A percentile compares a stretch with the other conserved stretches of the same genome.
These are phyloP conservation scores for Nigrospora osmanthi DNA, from an alignment of 2,329 filamentous ascomycete genomes.

Conservation along the genomic window DNA sequence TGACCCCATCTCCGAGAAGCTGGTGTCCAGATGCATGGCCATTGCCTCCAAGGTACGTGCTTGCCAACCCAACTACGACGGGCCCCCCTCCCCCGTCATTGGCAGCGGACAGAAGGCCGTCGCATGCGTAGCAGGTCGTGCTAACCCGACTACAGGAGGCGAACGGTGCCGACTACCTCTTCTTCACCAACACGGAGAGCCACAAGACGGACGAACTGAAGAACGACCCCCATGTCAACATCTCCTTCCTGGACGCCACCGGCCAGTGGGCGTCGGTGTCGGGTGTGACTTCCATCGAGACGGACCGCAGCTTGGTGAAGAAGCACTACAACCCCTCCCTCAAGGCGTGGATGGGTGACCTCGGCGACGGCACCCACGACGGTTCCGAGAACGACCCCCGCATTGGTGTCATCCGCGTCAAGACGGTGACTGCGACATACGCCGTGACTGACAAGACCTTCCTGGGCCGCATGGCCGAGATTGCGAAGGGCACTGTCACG, in stretches of 20 bases:
- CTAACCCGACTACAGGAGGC: constrained; percentile 47
- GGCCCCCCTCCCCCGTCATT: too few species aligned
- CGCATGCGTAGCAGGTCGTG: neutral
- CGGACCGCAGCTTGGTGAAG: constrained; percentile 58
- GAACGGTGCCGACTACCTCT: constrained; percentile 74
- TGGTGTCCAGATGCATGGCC: constrained; percentile 82
- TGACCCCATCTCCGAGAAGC: constrained; percentile 52
- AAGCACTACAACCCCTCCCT: constrained; percentile 69
- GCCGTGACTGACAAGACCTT: constrained; percentile 55
- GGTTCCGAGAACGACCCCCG: constrained; percentile 75
- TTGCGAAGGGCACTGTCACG: constrained; percentile 68
- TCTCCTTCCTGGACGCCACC: constrained; percentile 67
- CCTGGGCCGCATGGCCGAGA: constrained; percentile 57
- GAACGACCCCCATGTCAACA: constrained; percentile 66
- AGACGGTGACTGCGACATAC: constrained; percentile 66
- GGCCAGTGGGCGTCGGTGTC: constrained; percentile 85
- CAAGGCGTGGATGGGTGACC: constrained; percentile 81
- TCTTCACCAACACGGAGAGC: constrained; percentile 87
- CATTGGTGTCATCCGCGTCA: constrained; percentile 73
- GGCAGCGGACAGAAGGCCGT: too few species aligned
- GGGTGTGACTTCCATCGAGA: constrained; percentile 62
- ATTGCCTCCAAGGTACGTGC: constrained; percentile 63
- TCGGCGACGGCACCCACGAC: constrained; percentile 77
- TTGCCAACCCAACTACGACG: neutral
- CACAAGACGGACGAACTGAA: constrained; percentile 79